Base-by-base conservation (phyloP, 768 basidiomycete species). In the Boletus vinaceobasis region DNA sequence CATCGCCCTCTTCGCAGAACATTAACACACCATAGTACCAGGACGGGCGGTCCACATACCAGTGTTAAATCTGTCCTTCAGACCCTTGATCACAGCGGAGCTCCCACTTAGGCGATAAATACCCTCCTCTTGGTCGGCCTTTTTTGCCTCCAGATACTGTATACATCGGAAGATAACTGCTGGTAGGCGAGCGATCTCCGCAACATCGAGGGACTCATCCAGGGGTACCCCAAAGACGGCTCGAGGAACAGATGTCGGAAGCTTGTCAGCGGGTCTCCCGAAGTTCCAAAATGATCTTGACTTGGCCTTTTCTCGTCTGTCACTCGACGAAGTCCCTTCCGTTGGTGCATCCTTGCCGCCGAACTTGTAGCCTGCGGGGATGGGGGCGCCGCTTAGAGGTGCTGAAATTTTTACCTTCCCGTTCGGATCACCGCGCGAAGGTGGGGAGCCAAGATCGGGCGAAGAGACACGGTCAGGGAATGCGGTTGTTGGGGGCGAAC, bases 71-170 rank as follows among this genome's bases (percentile, higher is more conserved):
- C 86, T 83, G 67, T 98, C 97, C 66, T 88, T 93, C 42, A 99
- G 77, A 48, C 77, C 83, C 75, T 97, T 97, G 76, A 98, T 94
- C 53, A 96, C 93, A 33, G 93, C 90, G 59, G 93, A 91, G 69
- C 92, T 94, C 23, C 95, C 95, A 66, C 90, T 94, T 56, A 99
- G 74, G 55, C 97, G 86, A 74, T 98, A 99, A 56, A 99, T 96
- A 33, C 97, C 97, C 72, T 99, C 97, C 66, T 99, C 97, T 61
- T 90, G 85, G 57, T 98, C 92, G 21, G 97, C 96, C 69, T 90
- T 82, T 76, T 95, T 95, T 19, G 84, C 82, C 75, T 98, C 93
- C 52, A 99, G 77, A 73, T 96, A 99, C 66, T 97, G 87, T 60
- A 99, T 95, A 60, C 88, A 90, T 50, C 97, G 85, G 77, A 95